phyloP scores from a whole-genome alignment of 331 rosid species.

The Arachis monticola region DNA sequence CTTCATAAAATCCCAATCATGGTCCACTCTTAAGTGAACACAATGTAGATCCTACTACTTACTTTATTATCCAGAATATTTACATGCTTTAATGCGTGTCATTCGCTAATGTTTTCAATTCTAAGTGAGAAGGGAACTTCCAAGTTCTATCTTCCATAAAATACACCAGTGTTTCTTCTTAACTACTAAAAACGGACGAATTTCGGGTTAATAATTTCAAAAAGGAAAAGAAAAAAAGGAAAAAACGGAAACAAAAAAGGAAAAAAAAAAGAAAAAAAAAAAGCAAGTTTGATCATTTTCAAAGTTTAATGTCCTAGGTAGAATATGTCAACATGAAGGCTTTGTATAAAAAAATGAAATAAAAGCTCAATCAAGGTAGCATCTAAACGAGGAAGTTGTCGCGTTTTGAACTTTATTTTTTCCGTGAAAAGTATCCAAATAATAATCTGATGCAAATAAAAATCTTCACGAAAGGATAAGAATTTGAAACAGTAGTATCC shows the following conservation, averaged over 20 bases:
- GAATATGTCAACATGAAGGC: background rate
- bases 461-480: background rate
- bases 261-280: background rate
- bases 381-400: background rate
- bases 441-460: background rate
- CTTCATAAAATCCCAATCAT: background rate
- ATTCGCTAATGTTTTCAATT: slow-evolving; percentile 7
- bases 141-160: background rate
- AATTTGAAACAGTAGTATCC: background rate
- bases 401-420: background rate
- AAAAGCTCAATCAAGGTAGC: too few species aligned
- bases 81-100: slow-evolving; percentile 4
- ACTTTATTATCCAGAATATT: slow-evolving; percentile 9
- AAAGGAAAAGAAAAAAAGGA: background rate
- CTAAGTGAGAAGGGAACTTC: background rate
- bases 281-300: background rate
- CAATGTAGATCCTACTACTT: slow-evolving; percentile 23
- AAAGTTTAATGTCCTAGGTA: background rate
- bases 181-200: background rate
- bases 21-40: background rate
- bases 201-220: background rate
- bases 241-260: too few species aligned
- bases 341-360: too few species aligned
- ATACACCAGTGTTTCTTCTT: background rate
- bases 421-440: background rate